phyloP scores from a whole-genome alignment of 2,329 filamentous ascomycete genomes.

The Ambrosiella beaveri region DNA sequence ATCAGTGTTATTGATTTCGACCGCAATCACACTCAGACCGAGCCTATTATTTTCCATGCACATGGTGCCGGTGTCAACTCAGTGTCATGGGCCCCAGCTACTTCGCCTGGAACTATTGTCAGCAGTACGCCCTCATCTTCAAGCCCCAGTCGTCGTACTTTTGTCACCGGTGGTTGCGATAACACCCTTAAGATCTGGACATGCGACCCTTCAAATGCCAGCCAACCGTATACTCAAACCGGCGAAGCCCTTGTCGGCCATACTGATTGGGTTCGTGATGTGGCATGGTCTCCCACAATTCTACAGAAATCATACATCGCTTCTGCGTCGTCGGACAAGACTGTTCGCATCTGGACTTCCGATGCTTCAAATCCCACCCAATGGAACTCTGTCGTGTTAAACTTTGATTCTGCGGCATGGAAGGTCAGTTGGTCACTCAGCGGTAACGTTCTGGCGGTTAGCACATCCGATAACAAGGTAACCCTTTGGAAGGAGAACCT shows the following conservation, averaged over 20 bases:
- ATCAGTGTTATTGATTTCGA: slow-evolving; percentile 93
- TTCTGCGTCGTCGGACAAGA: slow-evolving; percentile 89
- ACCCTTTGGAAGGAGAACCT: slow-evolving; percentile 98
- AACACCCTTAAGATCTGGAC: slow-evolving; percentile 89
- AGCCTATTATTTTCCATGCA: slow-evolving; percentile 74
- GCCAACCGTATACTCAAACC: slow-evolving; percentile 44
- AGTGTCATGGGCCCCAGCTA: slow-evolving; percentile 84
- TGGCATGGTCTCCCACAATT: slow-evolving; percentile 91
- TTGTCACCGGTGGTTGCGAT: slow-evolving; percentile 90
- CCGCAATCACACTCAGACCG: slow-evolving; percentile 89
- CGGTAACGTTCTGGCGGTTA: slow-evolving; percentile 88
- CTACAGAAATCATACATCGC: slow-evolving; percentile 95
- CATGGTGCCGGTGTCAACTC: slow-evolving; percentile 91
- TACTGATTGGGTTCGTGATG: slow-evolving; percentile 91
- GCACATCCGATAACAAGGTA: slow-evolving; percentile 89
- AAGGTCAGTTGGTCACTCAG: slow-evolving; percentile 95
- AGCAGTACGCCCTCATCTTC: slow-evolving; percentile 47
- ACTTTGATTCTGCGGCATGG: slow-evolving; percentile 84
- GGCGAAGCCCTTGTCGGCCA: slow-evolving; percentile 58
- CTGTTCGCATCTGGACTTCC: slow-evolving; percentile 89
- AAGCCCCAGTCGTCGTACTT: slow-evolving; percentile 52
- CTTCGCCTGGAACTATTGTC: slow-evolving; percentile 67
- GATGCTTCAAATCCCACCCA: slow-evolving; percentile 42
- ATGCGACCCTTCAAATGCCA: slow-evolving; percentile 40
- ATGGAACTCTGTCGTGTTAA: slow-evolving; percentile 73